phyloP scores from a whole-genome alignment of 306 rosid genomes.

The Alnus glutinosa region DNA sequence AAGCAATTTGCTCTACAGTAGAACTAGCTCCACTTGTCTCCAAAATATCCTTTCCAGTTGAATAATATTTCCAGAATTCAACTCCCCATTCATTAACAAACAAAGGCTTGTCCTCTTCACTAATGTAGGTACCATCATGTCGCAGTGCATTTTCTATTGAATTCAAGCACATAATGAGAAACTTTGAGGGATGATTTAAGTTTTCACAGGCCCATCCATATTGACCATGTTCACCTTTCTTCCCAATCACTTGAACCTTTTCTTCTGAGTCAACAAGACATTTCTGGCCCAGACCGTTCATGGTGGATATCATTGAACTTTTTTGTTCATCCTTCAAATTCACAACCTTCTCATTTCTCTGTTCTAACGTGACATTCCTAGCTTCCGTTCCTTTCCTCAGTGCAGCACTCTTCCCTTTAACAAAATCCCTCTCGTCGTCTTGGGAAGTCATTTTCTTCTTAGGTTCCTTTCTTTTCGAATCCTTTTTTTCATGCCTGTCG shows the following conservation, averaged over 20 bases:
- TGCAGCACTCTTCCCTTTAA: slow-evolving; percentile 41
- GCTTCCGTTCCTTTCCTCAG: slow-evolving; percentile 20
- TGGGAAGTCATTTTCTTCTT: slow-evolving; percentile 29
- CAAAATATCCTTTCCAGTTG: slow-evolving; percentile 69
- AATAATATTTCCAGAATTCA: slow-evolving; percentile 75
- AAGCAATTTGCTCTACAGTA: slow-evolving; percentile 74
- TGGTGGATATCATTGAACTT: slow-evolving; percentile 17
- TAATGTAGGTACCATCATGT: slow-evolving; percentile 46
- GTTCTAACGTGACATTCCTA: slow-evolving; percentile 11
- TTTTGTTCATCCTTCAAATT: slow-evolving; percentile 25
- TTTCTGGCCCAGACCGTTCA: slow-evolving; percentile 19
- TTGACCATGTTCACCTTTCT: slow-evolving; percentile 18
- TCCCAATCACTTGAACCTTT: slow-evolving; percentile 31
- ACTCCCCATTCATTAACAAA: slow-evolving; percentile 76
- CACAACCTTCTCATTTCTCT: slow-evolving; percentile 18
- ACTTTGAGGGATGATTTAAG: slow-evolving; percentile 67
- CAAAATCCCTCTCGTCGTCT: slow-evolving; percentile 31
- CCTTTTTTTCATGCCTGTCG: slow-evolving; percentile 57
- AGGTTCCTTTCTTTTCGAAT: slow-evolving; percentile 30
- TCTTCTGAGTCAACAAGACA: slow-evolving; percentile 24
- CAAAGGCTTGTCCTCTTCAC: slow-evolving; percentile 61
- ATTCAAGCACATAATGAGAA: slow-evolving; percentile 73
- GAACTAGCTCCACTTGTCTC: slow-evolving; percentile 70
- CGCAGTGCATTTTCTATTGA: slow-evolving; percentile 69
- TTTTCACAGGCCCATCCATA: slow-evolving; percentile 32